Percentiles rank a stretch among this genome's conserved stretches.
Conservation (phyloP, 768 basidiomycete species). For the Gyrodon lividus region DNA sequence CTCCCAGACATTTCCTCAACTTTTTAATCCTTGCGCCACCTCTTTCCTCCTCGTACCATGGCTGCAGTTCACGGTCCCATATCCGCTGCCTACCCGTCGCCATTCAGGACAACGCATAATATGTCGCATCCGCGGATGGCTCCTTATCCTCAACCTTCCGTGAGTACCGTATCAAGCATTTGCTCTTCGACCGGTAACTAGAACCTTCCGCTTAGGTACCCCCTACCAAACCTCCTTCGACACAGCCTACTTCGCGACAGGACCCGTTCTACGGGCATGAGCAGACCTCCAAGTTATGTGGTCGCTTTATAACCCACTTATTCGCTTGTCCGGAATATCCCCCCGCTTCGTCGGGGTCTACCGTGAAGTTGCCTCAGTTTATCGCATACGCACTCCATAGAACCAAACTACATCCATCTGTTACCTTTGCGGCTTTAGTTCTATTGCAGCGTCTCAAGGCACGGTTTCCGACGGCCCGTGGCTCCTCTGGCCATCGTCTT, state of each 20-base stretch:
- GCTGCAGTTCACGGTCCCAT: conserved; percentile 34
- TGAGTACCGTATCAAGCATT: conserved; percentile 8
- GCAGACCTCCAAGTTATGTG: conserved; percentile 62
- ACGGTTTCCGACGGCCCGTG: conserved; percentile 73
- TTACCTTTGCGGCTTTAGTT: conserved; percentile 40
- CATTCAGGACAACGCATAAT: conserved; percentile 27
- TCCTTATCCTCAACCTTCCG: conserved; percentile 26
- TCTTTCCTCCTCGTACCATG: conserved; percentile 16
- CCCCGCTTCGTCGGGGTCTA: conserved; percentile 38
- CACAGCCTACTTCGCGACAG: conserved; percentile 26
- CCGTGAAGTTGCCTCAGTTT: conserved; percentile 49
- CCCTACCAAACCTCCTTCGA: conserved; percentile 28
- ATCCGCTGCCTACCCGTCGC: conserved; percentile 27
- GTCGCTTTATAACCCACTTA: conserved; percentile 78
- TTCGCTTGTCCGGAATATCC: conserved; percentile 87
- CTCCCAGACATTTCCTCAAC: conserved; percentile 7
- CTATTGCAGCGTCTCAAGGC: conserved; percentile 66
- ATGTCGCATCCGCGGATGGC: conserved; percentile 26
- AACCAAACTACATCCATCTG: conserved; percentile 58
- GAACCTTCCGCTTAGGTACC: conserved; percentile 19
- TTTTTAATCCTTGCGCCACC: conserved; percentile 20
- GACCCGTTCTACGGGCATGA: conserved; percentile 62
- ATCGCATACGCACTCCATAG: conserved; percentile 70
- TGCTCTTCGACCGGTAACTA: not conserved
- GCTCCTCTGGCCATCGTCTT: conserved; percentile 68